Evolutionary conservation across 2,329 filamentous ascomycete species (phyloP).

Genomic region (Pyrenochaeta sp.): DNA sequence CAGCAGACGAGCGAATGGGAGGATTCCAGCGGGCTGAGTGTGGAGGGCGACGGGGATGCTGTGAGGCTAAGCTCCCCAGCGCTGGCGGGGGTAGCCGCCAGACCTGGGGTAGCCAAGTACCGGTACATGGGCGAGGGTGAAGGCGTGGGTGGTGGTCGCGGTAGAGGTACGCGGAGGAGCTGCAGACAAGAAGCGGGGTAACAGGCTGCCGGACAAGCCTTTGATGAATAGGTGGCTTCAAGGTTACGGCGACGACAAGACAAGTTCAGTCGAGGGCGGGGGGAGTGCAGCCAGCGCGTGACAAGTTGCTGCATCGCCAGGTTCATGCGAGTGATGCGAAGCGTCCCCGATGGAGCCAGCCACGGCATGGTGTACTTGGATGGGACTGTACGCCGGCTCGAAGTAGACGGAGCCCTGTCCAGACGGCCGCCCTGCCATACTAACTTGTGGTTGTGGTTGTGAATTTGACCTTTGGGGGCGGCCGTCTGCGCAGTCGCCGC

Average conservation of each 20-base stretch:
- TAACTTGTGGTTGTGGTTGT: not conserved
- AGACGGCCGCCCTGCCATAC: constrained; percentile 3
- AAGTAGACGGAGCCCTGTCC: constrained; percentile 7
- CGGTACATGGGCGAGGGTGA: constrained; percentile 31
- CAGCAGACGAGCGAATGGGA: constrained; percentile 47
- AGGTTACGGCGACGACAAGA: constrained; percentile 41
- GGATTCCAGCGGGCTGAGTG: constrained; percentile 31
- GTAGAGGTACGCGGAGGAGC: constrained; percentile 40
- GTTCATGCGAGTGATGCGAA: constrained; percentile 40
- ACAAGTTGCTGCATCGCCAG: constrained; percentile 36
- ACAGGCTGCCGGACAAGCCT: constrained; percentile 36
- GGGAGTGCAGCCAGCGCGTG: constrained; percentile 44
- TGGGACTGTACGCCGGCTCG: not conserved
- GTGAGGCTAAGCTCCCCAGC: constrained; percentile 41
- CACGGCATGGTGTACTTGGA: constrained; percentile 14
- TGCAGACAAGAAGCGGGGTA: constrained; percentile 50
- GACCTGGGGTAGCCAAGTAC: constrained; percentile 29
- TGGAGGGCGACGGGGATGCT: constrained; percentile 43
- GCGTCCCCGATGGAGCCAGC: constrained; percentile 32
- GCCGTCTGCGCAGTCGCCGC: not conserved
- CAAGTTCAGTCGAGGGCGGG: constrained; percentile 35
- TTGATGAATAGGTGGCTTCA: constrained; percentile 49
- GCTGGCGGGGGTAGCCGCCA: constrained; percentile 38
- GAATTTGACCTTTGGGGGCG: constrained; percentile 1
- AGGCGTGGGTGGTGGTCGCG: constrained; percentile 8